These are phyloP conservation scores for Euphrasia arctica DNA, from an alignment of 305 asterid species.

Conservation along the genomic window DNA sequence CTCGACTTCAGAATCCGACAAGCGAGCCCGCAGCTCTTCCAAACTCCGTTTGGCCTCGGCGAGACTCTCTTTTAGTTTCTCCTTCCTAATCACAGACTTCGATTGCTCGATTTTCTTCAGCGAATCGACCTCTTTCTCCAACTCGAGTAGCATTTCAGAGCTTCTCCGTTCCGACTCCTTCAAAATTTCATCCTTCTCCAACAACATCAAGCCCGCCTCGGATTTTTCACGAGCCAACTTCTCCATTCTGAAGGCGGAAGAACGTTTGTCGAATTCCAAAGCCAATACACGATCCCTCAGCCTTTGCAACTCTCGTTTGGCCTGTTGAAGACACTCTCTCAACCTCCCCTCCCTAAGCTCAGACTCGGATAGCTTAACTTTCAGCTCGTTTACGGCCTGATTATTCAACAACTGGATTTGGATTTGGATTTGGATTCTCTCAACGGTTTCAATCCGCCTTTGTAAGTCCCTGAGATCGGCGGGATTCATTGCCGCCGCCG, in stretches of 20 bases:
- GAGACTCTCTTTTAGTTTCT: not conserved
- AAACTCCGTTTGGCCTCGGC: not conserved
- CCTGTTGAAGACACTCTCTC: not conserved
- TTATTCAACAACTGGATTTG: not conserved
- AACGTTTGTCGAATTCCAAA: too few relatives aligned
- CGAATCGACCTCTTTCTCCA: too few relatives aligned
- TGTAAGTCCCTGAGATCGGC: too few relatives aligned
- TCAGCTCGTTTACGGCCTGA: not conserved
- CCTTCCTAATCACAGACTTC: not conserved
- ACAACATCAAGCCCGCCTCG: not conserved
- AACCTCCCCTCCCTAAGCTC: not conserved
- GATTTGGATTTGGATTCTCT: too few relatives aligned
- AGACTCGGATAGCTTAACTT: not conserved
- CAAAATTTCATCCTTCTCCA: not conserved
- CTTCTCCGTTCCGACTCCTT: not conserved
- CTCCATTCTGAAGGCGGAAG: not conserved
- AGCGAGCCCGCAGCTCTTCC: conserved; percentile 9
- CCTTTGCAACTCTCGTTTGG: not conserved
- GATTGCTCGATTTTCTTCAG: too few relatives aligned
- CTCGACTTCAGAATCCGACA: not conserved
- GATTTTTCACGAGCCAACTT: not conserved
- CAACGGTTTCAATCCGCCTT: too few relatives aligned
- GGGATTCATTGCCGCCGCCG: too few relatives aligned
- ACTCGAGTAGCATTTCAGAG: not conserved
- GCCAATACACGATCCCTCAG: too few relatives aligned